Evolutionary conservation across 1,139 yeast species (phyloP).

Genomic region (Geotrichum reessii): DNA sequence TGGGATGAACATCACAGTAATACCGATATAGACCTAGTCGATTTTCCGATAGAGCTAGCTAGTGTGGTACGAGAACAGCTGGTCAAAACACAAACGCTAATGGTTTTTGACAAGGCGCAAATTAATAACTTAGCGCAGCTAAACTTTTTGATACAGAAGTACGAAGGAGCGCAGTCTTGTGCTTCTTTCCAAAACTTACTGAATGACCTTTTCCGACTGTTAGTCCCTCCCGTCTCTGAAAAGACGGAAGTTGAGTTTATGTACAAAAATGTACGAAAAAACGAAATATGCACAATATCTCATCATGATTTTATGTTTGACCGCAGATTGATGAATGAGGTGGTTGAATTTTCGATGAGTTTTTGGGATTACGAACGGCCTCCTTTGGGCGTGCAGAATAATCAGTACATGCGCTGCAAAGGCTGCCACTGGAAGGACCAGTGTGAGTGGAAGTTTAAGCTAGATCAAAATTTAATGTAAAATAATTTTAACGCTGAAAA

Average conservation of each 20-base stretch:
- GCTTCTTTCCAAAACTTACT: background rate
- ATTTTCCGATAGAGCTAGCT: background rate
- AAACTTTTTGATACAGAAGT: background rate
- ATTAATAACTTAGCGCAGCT: background rate
- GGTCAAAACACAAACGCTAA: background rate
- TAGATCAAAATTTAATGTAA: background rate
- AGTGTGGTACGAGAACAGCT: background rate
- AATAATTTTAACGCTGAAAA: background rate
- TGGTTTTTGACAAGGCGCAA: background rate
- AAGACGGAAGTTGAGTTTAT: slow-evolving; percentile 8
- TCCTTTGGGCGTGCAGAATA: slow-evolving; percentile 28
- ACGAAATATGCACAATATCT: slow-evolving; percentile 19
- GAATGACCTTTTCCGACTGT: background rate
- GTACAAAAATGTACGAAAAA: background rate
- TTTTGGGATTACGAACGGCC: slow-evolving; percentile 29
- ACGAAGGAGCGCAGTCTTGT: background rate
- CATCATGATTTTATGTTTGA: slow-evolving; percentile 23
- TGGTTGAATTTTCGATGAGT: slow-evolving; percentile 26
- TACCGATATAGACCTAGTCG: background rate
- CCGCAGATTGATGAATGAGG: slow-evolving; percentile 19
- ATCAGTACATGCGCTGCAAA: slow-evolving; percentile 24
- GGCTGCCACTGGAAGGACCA: slow-evolving; percentile 21
- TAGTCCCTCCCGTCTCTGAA: background rate
- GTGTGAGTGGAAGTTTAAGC: slow-evolving; percentile 25
- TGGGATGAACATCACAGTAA: background rate